Evolutionary conservation across 805 yeast species (phyloP), one percentile per base, ranked within the genome.

Genomic region (Wickerhamomyces alni): DNA sequence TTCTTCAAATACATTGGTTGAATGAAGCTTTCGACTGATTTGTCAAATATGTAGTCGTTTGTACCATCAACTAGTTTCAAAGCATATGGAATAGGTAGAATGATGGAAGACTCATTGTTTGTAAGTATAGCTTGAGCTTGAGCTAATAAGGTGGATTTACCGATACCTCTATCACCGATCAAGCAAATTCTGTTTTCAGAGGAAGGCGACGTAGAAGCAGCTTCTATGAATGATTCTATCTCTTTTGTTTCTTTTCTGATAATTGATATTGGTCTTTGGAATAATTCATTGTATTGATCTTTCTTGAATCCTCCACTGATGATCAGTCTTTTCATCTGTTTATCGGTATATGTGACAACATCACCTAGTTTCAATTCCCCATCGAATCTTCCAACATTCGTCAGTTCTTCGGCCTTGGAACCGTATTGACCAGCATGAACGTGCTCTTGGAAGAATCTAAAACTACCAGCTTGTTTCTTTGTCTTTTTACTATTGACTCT

Each of bases 1-100:
- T 72, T 69, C 53, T 77, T 77, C 37, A 83, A 63, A 54, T 69
- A 75, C 91, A 83, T 82, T 42, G 91, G 95, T 62, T 88, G 96
- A 36, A 77, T 82, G 58, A 79, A 83, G 31, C 66, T 49, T 17
- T 63, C 58, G 22, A 72, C 55, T 32, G 63, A 62, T 21, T 65
- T 60, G 59, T 80, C 82, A 46, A 59, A 73, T 44, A 73, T 68
- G 54, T 78, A 85, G 59, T 85, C 94, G 39, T 67, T 71, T 18
- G 84, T 66, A 38, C 96, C 97, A 48, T 84, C 77, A n/a, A 78
- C 66, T 17, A 86, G 67, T 24, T 66, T 61, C 29, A 69, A 74
- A 1, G 87, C 79, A 44, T 77, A 65, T 22, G 87, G 76, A 15
- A 87, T 59, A 36, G 84, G 86, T 34, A 88, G 51, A 5, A 86